Conservation (phyloP, 495 filamentous ascomycete genomes). For the Cercophora scortea region DNA sequence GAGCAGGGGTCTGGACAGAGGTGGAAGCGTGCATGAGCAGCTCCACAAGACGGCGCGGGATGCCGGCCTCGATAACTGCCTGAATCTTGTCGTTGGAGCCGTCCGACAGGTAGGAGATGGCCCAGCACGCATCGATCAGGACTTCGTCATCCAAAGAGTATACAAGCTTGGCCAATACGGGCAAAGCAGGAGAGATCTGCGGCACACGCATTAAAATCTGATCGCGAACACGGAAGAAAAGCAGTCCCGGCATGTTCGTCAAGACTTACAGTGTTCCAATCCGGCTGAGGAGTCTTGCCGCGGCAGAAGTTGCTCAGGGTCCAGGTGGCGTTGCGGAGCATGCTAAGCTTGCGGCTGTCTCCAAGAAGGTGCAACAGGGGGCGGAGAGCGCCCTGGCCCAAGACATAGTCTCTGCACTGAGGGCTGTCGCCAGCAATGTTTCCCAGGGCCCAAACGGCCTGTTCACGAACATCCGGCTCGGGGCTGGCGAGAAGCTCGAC, state of each 20-base stretch:
- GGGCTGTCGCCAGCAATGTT: slow-evolving; percentile 99
- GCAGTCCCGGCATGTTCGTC: no score
- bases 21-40: slow-evolving; percentile 98
- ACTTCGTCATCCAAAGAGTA: slow-evolving; percentile 99
- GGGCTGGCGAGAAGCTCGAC: slow-evolving; percentile 91
- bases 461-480: slow-evolving; percentile 96
- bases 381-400: slow-evolving; percentile 80
- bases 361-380: slow-evolving; percentile 83
- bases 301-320: slow-evolving; percentile 99
- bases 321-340: slow-evolving; percentile 98
- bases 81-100: slow-evolving; percentile 99
- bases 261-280: slow-evolving; percentile 83
- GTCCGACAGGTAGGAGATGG: slow-evolving; percentile 98
- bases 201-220: neutral
- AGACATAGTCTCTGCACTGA: slow-evolving; percentile 89
- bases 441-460: slow-evolving; percentile 97
- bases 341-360: slow-evolving; percentile 97
- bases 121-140: slow-evolving; percentile 98
- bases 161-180: slow-evolving; percentile 91
- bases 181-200: slow-evolving; percentile 95
- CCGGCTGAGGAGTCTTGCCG: slow-evolving; percentile 97
- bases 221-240: no score
- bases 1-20: slow-evolving; percentile 95
- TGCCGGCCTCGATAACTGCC: slow-evolving; percentile 96
- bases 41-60: slow-evolving; percentile 94